These are phyloP conservation scores for Nemophila menziesii DNA, from an alignment of 257 asterid genomes.

Conservation along the genomic window DNA sequence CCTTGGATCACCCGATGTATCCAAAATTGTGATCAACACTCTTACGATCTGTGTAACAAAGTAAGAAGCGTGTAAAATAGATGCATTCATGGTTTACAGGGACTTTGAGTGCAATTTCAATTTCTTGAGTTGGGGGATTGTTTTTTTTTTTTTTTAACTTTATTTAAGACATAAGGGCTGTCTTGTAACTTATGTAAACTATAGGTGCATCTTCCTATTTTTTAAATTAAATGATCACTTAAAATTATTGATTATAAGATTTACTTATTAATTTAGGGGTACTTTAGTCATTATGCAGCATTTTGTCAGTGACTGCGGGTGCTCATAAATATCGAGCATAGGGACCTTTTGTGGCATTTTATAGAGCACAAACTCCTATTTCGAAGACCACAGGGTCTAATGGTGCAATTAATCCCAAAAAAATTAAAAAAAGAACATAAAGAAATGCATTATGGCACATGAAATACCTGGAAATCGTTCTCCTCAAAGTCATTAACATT, in stretches of 20 bases:
- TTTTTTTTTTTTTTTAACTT: too few relatives aligned
- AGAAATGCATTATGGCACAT: constrained; percentile 1
- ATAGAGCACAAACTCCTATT: background rate
- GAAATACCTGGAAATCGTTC: constrained; percentile 68
- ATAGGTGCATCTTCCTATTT: too few relatives aligned
- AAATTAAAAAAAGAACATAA: background rate
- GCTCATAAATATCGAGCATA: too few relatives aligned
- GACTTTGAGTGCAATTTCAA: background rate
- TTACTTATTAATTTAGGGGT: too few relatives aligned
- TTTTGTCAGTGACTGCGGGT: background rate
- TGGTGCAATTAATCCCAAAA: too few relatives aligned
- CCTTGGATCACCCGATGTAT: constrained; percentile 68
- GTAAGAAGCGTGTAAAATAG: background rate
- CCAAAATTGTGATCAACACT: constrained; percentile 77
- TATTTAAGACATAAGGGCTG: too few relatives aligned
- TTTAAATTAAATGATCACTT: too few relatives aligned
- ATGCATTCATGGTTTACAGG: background rate
- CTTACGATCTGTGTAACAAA: constrained; percentile 54
- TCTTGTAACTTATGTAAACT: too few relatives aligned
- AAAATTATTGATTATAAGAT: too few relatives aligned
- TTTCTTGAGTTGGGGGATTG: background rate
- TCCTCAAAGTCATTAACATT: constrained; percentile 60
- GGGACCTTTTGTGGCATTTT: too few relatives aligned
- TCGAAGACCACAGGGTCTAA: too few relatives aligned
- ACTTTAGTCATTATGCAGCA: background rate